These are phyloP conservation scores for Penicillium aurantiogriseum DNA, from an alignment of 2,329 filamentous ascomycete species.

Conservation along the genomic window DNA sequence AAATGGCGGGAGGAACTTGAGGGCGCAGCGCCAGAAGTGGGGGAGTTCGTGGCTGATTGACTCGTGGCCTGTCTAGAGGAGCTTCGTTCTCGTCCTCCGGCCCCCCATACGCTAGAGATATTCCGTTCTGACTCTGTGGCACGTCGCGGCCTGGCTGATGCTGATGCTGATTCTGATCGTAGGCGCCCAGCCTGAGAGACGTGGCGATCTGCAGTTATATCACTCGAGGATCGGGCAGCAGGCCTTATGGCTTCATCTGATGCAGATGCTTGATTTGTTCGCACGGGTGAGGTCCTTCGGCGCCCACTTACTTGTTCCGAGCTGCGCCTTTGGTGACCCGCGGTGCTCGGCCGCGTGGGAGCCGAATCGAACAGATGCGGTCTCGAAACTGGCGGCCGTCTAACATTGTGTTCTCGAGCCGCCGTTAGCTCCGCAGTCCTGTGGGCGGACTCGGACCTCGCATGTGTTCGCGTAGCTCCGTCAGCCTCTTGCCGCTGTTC, in stretches of 20 bases:
- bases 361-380: slow-evolving; percentile 37
- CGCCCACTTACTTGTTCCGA: slow-evolving; percentile 37
- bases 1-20: slow-evolving; percentile 4
- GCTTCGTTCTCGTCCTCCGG: slow-evolving; percentile 24
- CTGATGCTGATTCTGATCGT: slow-evolving; percentile 26
- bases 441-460: slow-evolving; percentile 33
- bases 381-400: slow-evolving; percentile 31
- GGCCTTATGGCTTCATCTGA: slow-evolving; percentile 37
- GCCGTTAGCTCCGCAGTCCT: slow-evolving; percentile 19
- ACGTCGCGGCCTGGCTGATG: slow-evolving; percentile 29
- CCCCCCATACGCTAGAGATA: slow-evolving; percentile 26
- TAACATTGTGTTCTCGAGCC: slow-evolving; percentile 18
- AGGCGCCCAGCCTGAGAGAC: slow-evolving; percentile 26
- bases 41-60: slow-evolving; percentile 28
- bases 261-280: slow-evolving; percentile 32
- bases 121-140: slow-evolving; percentile 36
- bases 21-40: slow-evolving; percentile 17
- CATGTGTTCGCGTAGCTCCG: slow-evolving; percentile 28
- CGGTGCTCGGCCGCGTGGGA: slow-evolving; percentile 19
- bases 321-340: slow-evolving; percentile 35
- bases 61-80: slow-evolving; percentile 20
- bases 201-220: slow-evolving; percentile 36
- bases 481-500: slow-evolving; percentile 35
- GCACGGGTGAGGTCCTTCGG: slow-evolving; percentile 36
- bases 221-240: slow-evolving; percentile 36